phyloP scores from a whole-genome alignment of 2,329 filamentous ascomycete species.

The Dryadomyces quercivorus region DNA sequence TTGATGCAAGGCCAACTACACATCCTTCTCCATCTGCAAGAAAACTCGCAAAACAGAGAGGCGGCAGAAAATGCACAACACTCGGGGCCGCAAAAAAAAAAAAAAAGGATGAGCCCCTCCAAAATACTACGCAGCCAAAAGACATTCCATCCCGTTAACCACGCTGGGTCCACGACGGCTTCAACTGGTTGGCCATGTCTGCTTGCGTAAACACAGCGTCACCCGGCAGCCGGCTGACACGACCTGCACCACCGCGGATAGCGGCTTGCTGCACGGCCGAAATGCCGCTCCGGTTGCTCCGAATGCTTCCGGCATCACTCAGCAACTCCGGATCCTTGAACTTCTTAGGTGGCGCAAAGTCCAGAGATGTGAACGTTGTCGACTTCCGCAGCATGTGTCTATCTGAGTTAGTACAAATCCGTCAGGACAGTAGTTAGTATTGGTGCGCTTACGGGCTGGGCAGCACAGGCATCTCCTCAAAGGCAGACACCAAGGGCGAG shows the following conservation, averaged over 20 bases:
- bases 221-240: constrained; percentile 71
- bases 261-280: constrained; percentile 57
- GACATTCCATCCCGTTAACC: constrained; percentile 10
- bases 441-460: constrained; percentile 71
- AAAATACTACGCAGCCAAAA: not conserved
- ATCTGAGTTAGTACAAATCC: not conserved
- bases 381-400: constrained; percentile 67
- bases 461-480: constrained; percentile 73
- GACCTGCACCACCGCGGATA: constrained; percentile 72
- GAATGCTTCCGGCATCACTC: constrained; percentile 56
- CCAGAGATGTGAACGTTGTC: constrained; percentile 62
- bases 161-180: constrained; percentile 47
- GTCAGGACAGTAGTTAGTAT: not conserved
- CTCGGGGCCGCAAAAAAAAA: not conserved
- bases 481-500: constrained; percentile 70
- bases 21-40: not conserved
- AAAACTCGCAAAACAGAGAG: not conserved
- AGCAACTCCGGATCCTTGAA: constrained; percentile 50
- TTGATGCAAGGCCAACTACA: not conserved
- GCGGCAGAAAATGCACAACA: not conserved
- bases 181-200: constrained; percentile 48
- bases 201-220: constrained; percentile 69
- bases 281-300: constrained; percentile 66
- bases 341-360: constrained; percentile 69
- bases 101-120: not conserved